Evolutionary conservation across 805 yeast genomes (phyloP), one percentile per base, ranked within the genome.

Genomic region (Kuraishia hungarica): DNA sequence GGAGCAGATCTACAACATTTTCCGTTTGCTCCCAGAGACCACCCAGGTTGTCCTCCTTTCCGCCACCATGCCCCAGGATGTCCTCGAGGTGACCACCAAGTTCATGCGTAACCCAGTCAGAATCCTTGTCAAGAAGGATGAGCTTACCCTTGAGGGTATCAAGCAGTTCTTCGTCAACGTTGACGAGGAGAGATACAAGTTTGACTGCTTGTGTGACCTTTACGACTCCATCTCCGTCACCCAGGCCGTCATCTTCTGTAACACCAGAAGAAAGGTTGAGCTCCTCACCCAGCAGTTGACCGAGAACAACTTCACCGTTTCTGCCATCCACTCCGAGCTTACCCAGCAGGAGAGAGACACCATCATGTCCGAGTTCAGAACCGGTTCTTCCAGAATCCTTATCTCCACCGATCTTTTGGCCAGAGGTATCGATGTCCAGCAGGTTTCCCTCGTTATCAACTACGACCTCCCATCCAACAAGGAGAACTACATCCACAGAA

Each of bases 401-500:
- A 94, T 94, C 68, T 87, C 97, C 62, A 94, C 99, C 48, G 99
- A 94, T 74, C 87, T 94, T 66, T 88, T 93, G 86, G 99, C 99
- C 53, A 82, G 99, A 74, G 99, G 99, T 69, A 94, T 93, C 62
- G 99, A 93, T 74, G 98, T 93, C 58, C 99, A 93, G 77, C 98
- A 93, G 70, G 97, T 93, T 52, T 92, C 97, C 13, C 75, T 93
- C 62, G 99, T 93, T 58, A 89, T 93, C 67, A 93, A 93, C 80
- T 93, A 89, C 75, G 99, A 93, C 73, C 76, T 93, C 71, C 98
- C 99, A 55, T 72, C 82, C 60, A 91, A 94, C 80, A 84, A 86
- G 69, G 98, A 93, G 73, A 93, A 93, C 80, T 93, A 93, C 73
- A 86, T 93, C 67, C 99, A 93, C 78, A 83, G 99, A 75, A 93